These are phyloP conservation scores for Acanthamoeba lenticulata DNA, from an alignment of 208 protist genomes.

Conservation along the genomic window DNA sequence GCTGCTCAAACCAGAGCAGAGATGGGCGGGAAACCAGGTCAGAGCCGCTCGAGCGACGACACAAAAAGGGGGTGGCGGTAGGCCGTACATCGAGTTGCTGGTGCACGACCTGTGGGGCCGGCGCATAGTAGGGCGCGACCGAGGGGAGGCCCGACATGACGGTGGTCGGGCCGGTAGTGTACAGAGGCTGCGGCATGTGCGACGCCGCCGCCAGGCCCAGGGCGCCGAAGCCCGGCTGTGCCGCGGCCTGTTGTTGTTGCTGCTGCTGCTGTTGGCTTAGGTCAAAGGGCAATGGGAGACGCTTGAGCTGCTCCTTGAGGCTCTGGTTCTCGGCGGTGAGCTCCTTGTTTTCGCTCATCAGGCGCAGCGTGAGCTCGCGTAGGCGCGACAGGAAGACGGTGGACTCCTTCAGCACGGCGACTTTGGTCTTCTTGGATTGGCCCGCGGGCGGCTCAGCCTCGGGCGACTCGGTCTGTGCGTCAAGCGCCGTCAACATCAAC, in stretches of 20 bases:
- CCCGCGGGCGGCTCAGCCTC: not conserved
- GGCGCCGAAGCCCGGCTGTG: not conserved
- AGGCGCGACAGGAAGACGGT: constrained; percentile 9
- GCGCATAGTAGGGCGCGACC: not conserved
- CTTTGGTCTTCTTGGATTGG: constrained; percentile 1
- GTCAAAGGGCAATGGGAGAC: not conserved
- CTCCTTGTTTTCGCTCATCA: not conserved
- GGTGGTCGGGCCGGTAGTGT: not conserved
- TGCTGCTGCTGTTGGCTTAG: not conserved
- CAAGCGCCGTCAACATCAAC: not conserved
- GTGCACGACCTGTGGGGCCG: not conserved
- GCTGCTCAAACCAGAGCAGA: not conserved
- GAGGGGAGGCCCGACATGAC: not conserved
- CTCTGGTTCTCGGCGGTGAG: not conserved
- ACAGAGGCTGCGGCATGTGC: not conserved
- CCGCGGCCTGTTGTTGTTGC: not conserved
- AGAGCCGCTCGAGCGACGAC: not conserved
- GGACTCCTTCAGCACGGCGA: not conserved
- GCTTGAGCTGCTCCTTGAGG: constrained; percentile 15
- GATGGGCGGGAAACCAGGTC: not conserved
- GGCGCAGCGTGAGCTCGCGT: not conserved
- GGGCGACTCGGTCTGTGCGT: not conserved
- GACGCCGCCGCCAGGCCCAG: not conserved
- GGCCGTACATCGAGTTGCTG: not conserved
- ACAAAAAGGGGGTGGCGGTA: too few relatives aligned